Conservation (phyloP, 2,329 filamentous ascomycete species). For the Xylariaceae sp. region DNA sequence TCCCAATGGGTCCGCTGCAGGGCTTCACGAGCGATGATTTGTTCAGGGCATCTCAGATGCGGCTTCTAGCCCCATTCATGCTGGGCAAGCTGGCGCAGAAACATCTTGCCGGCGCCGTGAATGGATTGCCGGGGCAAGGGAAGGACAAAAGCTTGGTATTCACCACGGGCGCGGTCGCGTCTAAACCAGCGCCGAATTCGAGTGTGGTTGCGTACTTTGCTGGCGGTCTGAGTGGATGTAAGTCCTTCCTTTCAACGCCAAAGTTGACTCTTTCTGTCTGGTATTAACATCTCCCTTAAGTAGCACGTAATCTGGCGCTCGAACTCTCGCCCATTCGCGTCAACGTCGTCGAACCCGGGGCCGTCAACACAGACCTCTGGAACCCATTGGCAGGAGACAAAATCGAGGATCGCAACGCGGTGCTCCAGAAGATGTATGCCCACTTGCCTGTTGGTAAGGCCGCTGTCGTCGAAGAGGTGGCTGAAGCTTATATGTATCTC, state of each 20-base stretch:
- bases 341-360: conserved; percentile 30
- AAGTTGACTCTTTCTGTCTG: neutral
- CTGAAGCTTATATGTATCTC: conserved; percentile 30
- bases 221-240: conserved; percentile 23
- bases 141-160: conserved; percentile 23
- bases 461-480: conserved; percentile 25
- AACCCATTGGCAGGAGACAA: conserved; percentile 5
- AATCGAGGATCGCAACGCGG: conserved; percentile 2
- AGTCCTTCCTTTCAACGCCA: neutral
- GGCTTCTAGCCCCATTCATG: conserved; percentile 32
- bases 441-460: conserved; percentile 18
- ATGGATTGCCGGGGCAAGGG: neutral
- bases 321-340: conserved; percentile 29
- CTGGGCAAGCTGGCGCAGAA: conserved; percentile 32
- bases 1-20: conserved; percentile 12
- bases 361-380: conserved; percentile 29
- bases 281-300: neutral
- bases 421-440: conserved; percentile 7
- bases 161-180: conserved; percentile 26
- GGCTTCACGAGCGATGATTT: conserved; percentile 29
- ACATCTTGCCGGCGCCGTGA: conserved; percentile 24
- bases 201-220: conserved; percentile 23
- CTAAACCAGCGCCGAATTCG: conserved; percentile 21
- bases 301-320: conserved; percentile 27
- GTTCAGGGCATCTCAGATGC: conserved; percentile 28